phyloP scores from a whole-genome alignment of 306 rosid genomes.

The Fragaria ananassa region DNA sequence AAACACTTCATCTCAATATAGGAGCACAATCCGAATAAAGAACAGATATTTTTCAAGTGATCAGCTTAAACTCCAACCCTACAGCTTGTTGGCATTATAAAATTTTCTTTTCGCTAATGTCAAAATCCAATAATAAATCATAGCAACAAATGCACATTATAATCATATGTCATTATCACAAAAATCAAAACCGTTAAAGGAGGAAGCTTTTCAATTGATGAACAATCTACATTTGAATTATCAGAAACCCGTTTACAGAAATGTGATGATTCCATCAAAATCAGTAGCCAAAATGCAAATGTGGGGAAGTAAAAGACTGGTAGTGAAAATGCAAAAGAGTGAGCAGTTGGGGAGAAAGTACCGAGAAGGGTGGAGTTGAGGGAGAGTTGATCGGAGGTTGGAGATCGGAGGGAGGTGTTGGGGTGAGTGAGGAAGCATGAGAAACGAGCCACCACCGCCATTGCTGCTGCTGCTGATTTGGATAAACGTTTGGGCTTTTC shows the following conservation, averaged over 20 bases:
- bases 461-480: slow-evolving; percentile 26
- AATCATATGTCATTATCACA: background rate
- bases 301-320: background rate
- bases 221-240: background rate
- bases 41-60: background rate
- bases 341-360: slow-evolving; percentile 23
- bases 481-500: slow-evolving; percentile 24
- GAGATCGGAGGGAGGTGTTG: slow-evolving; percentile 33
- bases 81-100: background rate
- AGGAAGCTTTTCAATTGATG: background rate
- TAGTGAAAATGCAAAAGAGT: background rate
- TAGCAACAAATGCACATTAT: background rate
- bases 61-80: background rate
- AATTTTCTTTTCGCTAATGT: background rate
- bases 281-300: background rate
- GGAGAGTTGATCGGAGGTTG: slow-evolving; percentile 32
- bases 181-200: background rate
- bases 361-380: slow-evolving; percentile 34
- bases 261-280: background rate
- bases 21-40: too few relatives aligned
- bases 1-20: slow-evolving; percentile 6
- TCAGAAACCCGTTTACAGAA: background rate
- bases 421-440: slow-evolving; percentile 48
- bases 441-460: slow-evolving; percentile 68
- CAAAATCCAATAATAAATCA: background rate